Conservation (phyloP, 2,329 filamentous ascomycete species). For the Aureobasidium melanogenum region DNA sequence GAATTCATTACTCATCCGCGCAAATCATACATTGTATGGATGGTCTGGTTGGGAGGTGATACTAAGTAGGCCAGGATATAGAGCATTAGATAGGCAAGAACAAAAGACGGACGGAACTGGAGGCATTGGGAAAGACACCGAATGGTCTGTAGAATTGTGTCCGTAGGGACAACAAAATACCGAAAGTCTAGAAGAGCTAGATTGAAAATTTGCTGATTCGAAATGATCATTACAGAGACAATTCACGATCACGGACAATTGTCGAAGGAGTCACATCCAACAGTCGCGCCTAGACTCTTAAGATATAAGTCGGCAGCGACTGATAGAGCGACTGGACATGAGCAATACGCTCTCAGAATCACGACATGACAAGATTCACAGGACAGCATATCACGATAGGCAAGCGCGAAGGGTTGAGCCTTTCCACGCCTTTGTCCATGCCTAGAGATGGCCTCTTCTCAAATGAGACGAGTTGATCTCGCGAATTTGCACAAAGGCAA, state of each 20-base stretch:
- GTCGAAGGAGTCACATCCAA: neutral
- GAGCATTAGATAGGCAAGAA: too few relatives aligned
- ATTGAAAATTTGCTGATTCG: neutral
- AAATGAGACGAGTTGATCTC: conserved; percentile 7
- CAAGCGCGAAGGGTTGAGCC: conserved; percentile 5
- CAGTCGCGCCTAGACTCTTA: neutral
- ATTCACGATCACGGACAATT: too few relatives aligned
- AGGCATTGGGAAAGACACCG: too few relatives aligned
- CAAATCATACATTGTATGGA: too few relatives aligned
- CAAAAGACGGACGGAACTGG: too few relatives aligned
- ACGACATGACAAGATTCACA: neutral
- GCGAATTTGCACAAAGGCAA: conserved; percentile 3
- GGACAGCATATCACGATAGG: conserved; percentile 4
- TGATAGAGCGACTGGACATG: neutral
- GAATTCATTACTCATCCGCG: too few relatives aligned
- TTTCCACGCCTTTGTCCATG: neutral
- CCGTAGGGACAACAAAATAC: neutral
- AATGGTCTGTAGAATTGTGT: neutral
- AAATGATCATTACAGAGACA: neutral
- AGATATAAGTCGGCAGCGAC: neutral
- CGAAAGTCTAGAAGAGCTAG: neutral
- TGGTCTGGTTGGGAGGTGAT: too few relatives aligned
- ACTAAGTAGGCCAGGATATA: too few relatives aligned
- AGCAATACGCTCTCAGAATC: neutral
- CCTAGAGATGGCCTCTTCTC: conserved; percentile 9